Evolutionary conservation across 2,329 filamentous ascomycete genomes (phyloP), one percentile per base, ranked within the genome.

Genomic region (Alternaria rosae): DNA sequence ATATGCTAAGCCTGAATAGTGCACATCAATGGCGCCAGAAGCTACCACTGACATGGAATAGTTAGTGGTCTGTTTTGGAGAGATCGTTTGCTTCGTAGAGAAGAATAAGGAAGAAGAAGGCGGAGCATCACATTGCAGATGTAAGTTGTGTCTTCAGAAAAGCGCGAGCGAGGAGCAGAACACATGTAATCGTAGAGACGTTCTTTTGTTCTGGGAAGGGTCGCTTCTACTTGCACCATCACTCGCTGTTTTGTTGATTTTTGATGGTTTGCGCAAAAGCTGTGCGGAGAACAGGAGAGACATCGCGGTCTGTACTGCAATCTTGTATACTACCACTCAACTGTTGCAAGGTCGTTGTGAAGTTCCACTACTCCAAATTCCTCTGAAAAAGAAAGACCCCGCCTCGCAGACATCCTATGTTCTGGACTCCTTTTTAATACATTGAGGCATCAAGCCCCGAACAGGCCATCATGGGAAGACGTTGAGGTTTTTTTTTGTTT

Each of bases 321-420:
- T 17, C n/a, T 38, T 38, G 8, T n/a, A 38, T 8, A 15, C 32
- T n/a, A 4, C 8, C 15, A 3, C 32, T 38, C 0, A 0, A 1
- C 8, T 8, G n/a, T 38, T 7, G 15, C 15, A 2, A 10, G 0
- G 15, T 35, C 7, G 0, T 1, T 0, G 0, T 38, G 0, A 5
- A 0, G n/a, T 1, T 38, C n/a, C 32, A n/a, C n/a, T 38, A 8
- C 15, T n/a, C 15, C 7, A 38, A 15, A n/a, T 1, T 38, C 7
- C 5, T 38, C n/a, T 2, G n/a, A 9, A 28, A n/a, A 38, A 6
- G 15, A 0, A 38, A 3, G 2, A 3, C n/a, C 35, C 1, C n/a
- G 17, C 0, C 35, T 38, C 35, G 35, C 35, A 38, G 32, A 5
- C 32, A 38, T 35, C 1, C 0, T 5, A 9, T 1, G 1, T 15